These are phyloP conservation scores for Termitomyces sp. DNA, from an alignment of 768 basidiomycete genomes.

Conservation along the genomic window DNA sequence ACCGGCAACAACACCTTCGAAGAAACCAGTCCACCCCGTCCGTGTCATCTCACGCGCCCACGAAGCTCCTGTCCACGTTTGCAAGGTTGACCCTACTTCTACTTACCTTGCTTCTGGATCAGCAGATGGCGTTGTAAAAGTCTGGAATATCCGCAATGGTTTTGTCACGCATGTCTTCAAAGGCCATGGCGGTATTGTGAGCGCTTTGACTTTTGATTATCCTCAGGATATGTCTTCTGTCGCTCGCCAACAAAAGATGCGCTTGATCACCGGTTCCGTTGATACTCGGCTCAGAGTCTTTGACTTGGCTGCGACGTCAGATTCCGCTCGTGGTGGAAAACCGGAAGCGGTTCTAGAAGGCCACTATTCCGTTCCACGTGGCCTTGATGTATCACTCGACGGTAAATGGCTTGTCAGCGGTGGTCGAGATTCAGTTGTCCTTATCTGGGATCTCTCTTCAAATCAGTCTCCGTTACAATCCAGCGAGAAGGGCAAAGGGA, in stretches of 20 bases:
- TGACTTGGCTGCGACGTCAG: constrained; percentile 69
- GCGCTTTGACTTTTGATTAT: constrained; percentile 83
- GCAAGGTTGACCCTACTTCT: constrained; percentile 77
- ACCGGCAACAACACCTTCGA: constrained; percentile 40
- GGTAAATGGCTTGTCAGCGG: constrained; percentile 90
- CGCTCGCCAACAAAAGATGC: constrained; percentile 50
- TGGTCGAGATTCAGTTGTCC: constrained; percentile 87
- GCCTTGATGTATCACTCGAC: constrained; percentile 78
- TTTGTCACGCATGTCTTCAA: constrained; percentile 93
- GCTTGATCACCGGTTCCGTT: constrained; percentile 85
- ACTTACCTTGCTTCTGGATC: constrained; percentile 93
- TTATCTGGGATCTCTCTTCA: constrained; percentile 82
- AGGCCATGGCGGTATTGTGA: constrained; percentile 97
- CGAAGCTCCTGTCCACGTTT: constrained; percentile 91
- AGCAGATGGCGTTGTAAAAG: constrained; percentile 94
- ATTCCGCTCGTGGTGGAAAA: constrained; percentile 50
- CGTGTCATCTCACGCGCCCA: constrained; percentile 83
- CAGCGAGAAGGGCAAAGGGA: constrained; percentile 45
- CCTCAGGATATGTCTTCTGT: constrained; percentile 53
- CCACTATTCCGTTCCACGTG: constrained; percentile 91
- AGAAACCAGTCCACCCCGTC: constrained; percentile 56
- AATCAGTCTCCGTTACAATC: constrained; percentile 18
- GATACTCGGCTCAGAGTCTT: constrained; percentile 93
- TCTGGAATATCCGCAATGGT: constrained; percentile 87
- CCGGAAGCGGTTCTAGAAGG: constrained; percentile 86